Conservation (phyloP, 495 filamentous ascomycete genomes). For the Copromyces sp. region DNA sequence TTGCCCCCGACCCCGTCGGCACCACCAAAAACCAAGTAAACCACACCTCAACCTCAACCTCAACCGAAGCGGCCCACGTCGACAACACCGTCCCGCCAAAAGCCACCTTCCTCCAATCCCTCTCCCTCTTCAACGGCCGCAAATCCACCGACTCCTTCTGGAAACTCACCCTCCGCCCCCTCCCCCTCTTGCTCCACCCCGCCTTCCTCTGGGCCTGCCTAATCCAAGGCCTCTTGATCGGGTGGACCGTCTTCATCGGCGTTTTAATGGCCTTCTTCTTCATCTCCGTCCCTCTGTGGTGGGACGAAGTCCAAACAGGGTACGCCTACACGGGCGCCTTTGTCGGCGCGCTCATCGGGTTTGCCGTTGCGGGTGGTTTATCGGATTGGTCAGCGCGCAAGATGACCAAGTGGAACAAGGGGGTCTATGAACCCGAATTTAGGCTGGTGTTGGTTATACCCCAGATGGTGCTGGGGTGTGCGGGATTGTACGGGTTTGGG, state of each 20-base stretch:
- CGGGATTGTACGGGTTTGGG: constrained; percentile 80
- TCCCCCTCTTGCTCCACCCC: constrained; percentile 63
- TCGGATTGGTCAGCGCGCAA: constrained; percentile 60
- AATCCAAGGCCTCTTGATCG: constrained; percentile 83
- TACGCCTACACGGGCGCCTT: constrained; percentile 87
- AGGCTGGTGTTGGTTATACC: constrained; percentile 71
- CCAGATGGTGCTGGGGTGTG: constrained; percentile 64
- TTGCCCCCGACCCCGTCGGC: neutral
- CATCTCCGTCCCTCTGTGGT: constrained; percentile 68
- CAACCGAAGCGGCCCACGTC: neutral
- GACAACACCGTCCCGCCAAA: constrained; percentile 22
- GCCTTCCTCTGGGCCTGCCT: constrained; percentile 84
- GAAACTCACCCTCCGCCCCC: constrained; percentile 52
- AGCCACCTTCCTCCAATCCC: constrained; percentile 41
- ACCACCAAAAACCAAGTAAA: neutral
- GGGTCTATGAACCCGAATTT: constrained; percentile 88
- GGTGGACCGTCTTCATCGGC: constrained; percentile 92
- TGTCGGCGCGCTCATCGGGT: constrained; percentile 69
- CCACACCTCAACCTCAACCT: neutral
- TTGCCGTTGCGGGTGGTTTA: constrained; percentile 60
- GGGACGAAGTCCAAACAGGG: constrained; percentile 69
- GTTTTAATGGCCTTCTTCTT: constrained; percentile 79
- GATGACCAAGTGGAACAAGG: constrained; percentile 65
- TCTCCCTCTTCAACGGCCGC: constrained; percentile 70
- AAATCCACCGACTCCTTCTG: constrained; percentile 57